Conservation (phyloP, 805 yeast genomes). For the Lipomyces sp. region DNA sequence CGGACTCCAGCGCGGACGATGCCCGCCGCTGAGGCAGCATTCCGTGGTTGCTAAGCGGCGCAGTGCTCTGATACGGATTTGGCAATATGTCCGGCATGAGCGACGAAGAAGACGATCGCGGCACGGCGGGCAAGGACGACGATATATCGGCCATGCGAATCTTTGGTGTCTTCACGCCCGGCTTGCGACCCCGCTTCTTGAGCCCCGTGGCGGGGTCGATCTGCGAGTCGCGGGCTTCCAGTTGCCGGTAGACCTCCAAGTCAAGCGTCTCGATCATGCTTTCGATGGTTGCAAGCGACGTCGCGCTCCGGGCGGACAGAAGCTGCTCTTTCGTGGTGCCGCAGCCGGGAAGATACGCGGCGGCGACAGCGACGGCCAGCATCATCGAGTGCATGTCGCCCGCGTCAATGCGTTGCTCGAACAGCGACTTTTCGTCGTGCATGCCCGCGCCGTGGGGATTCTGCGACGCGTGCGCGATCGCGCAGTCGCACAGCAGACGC, state of each 20-base stretch:
- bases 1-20: background rate
- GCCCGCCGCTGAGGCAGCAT: too few relatives aligned
- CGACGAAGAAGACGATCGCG: background rate
- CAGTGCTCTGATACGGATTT: too few relatives aligned
- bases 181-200: slow-evolving; percentile 14
- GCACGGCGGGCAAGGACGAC: background rate
- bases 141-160: background rate
- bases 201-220: background rate
- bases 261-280: slow-evolving; percentile 4
- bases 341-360: slow-evolving; percentile 16
- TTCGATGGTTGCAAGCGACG: background rate
- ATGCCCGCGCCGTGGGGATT: background rate
- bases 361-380: slow-evolving; percentile 18
- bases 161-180: slow-evolving; percentile 7
- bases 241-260: slow-evolving; percentile 2
- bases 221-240: slow-evolving; percentile 1
- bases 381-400: slow-evolving; percentile 5
- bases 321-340: slow-evolving; percentile 9
- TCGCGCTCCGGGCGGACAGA: slow-evolving; percentile 9
- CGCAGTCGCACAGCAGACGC: slow-evolving; percentile 9
- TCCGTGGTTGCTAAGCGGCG: too few relatives aligned
- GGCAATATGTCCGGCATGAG: too few relatives aligned
- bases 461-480: slow-evolving; percentile 4
- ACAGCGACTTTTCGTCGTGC: background rate
- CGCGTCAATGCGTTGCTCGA: background rate